A percentile compares a stretch with the other conserved stretches of the same genome.
These are phyloP conservation scores for Aspergillus sp. DNA, from an alignment of 2,329 filamentous ascomycete genomes.

Conservation along the genomic window DNA sequence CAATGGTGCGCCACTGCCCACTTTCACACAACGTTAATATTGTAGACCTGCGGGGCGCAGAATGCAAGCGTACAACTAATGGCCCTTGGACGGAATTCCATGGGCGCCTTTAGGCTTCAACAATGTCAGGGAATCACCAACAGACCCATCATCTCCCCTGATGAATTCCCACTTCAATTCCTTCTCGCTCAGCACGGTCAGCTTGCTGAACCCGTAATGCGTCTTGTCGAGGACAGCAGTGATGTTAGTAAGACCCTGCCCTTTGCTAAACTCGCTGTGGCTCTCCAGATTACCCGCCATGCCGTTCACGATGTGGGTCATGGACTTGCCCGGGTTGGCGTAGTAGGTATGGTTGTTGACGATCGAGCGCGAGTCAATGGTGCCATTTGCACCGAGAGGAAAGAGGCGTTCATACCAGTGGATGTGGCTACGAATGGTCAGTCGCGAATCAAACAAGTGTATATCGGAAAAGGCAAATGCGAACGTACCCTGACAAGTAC, in stretches of 20 bases:
- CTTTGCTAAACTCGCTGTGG: constrained; percentile 40
- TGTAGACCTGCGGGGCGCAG: no score
- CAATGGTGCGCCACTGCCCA: no score
- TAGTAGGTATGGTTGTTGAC: constrained; percentile 50
- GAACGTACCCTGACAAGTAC: constrained; percentile 38
- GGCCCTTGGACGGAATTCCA: no score
- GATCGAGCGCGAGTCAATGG: constrained; percentile 42
- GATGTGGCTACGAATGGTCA: constrained; percentile 34
- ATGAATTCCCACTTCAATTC: constrained; percentile 48
- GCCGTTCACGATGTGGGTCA: constrained; percentile 53
- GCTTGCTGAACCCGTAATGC: constrained; percentile 50
- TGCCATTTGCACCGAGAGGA: constrained; percentile 38
- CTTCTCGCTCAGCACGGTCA: constrained; percentile 42
- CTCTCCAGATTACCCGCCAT: constrained; percentile 54
- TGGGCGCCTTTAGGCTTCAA: constrained; percentile 22
- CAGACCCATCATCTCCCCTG: constrained; percentile 37
- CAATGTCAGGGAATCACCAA: constrained; percentile 39
- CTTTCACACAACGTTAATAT: no score
- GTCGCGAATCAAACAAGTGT: not conserved
- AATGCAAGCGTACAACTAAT: no score
- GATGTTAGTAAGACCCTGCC: constrained; percentile 37
- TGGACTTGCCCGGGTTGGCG: constrained; percentile 47
- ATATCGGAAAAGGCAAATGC: not conserved
- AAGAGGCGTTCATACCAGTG: constrained; percentile 49
- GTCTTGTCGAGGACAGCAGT: constrained; percentile 46